Conservation (phyloP, 805 yeast genomes). For the Metschnikowia koreensis region DNA sequence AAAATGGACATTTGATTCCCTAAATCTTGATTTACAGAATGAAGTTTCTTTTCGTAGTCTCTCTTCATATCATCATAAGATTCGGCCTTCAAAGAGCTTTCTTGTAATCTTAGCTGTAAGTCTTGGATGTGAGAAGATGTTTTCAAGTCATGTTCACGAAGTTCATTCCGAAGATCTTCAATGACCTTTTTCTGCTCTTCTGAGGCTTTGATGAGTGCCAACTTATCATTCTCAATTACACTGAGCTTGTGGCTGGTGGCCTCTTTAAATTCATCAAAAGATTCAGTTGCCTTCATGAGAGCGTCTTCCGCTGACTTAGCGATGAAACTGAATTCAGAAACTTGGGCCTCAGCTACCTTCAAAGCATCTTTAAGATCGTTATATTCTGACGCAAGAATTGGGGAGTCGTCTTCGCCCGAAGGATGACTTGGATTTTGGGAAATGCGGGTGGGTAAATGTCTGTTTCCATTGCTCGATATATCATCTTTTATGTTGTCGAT, state of each 20-base stretch:
- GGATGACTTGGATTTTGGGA: background rate
- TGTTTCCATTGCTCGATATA: background rate
- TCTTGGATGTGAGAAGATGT: conserved; percentile 13
- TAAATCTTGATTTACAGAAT: conserved; percentile 30
- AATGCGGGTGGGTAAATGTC: background rate
- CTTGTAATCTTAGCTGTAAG: conserved; percentile 23
- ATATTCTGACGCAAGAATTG: conserved; percentile 29
- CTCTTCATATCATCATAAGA: conserved; percentile 33
- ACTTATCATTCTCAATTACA: conserved; percentile 25
- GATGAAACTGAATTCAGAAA: conserved; percentile 59
- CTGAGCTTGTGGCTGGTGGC: conserved; percentile 25
- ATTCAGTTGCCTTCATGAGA: conserved; percentile 49
- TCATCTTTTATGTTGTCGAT: conserved; percentile 35
- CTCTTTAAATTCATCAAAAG: conserved; percentile 45
- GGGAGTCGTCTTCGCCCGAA: background rate
- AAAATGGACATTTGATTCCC: conserved; percentile 46
- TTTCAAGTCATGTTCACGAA: conserved; percentile 5
- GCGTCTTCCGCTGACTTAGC: conserved; percentile 69
- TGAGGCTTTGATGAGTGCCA: conserved; percentile 21
- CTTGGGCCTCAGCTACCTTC: conserved; percentile 54
- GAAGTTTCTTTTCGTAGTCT: conserved; percentile 32
- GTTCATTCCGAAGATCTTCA: conserved; percentile 4
- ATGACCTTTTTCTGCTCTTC: conserved; percentile 10
- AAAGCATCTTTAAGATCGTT: conserved; percentile 53
- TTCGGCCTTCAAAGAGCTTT: conserved; percentile 30